Conservation (phyloP, 1,284 basidiomycete genomes). For the Malassezia restricta region DNA sequence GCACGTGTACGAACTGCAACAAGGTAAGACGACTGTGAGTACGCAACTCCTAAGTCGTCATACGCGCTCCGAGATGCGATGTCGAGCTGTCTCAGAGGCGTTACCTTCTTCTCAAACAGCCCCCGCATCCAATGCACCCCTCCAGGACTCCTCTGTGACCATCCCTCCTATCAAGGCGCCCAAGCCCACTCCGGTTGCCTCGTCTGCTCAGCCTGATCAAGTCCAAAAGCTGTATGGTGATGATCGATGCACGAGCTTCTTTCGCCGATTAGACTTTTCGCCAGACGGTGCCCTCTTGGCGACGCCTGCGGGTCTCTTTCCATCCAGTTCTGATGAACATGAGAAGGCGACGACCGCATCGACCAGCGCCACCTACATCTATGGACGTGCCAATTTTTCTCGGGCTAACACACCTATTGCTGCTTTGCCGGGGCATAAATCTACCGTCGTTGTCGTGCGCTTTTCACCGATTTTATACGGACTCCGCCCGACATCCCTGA, state of each 20-base stretch:
- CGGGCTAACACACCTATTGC: constrained; percentile 66
- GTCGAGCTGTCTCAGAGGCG: background rate
- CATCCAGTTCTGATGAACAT: constrained; percentile 17
- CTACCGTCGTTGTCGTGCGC: constrained; percentile 78
- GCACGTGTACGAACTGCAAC: constrained; percentile 26
- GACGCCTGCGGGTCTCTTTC: constrained; percentile 86
- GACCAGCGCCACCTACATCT: constrained; percentile 72
- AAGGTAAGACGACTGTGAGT: background rate
- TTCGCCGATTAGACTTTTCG: constrained; percentile 81
- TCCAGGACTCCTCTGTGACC: constrained; percentile 33
- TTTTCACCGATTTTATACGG: constrained; percentile 91
- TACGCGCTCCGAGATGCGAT: constrained; percentile 1
- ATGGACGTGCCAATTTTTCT: constrained; percentile 75
- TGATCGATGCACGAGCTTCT: constrained; percentile 89
- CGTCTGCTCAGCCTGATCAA: constrained; percentile 11
- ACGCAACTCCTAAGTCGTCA: constrained; percentile 9
- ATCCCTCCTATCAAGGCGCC: constrained; percentile 40
- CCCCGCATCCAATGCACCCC: background rate
- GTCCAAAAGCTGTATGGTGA: constrained; percentile 65
- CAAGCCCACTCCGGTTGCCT: constrained; percentile 23
- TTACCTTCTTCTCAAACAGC: background rate
- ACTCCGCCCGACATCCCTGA: constrained; percentile 50
- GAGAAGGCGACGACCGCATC: constrained; percentile 33
- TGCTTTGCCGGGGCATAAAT: constrained; percentile 88
- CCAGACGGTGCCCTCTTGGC: constrained; percentile 84